A percentile compares a stretch with the other conserved stretches of the same genome.
These are phyloP conservation scores for Malus hybrid DNA, from an alignment of 331 rosid genomes.

Conservation along the genomic window DNA sequence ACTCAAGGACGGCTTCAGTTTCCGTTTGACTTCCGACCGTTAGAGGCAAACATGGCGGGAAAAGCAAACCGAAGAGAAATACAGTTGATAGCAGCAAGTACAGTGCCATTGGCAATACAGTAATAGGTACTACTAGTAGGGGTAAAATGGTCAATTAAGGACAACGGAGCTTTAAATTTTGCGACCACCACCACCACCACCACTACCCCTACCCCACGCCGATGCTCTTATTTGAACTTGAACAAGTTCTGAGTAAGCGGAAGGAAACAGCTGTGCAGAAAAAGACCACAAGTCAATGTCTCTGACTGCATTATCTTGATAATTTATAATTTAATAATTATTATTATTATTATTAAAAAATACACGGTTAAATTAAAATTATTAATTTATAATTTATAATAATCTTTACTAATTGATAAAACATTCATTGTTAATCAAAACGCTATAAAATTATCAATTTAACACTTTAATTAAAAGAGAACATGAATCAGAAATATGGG, in stretches of 20 bases:
- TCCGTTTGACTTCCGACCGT: slow-evolving; percentile 36
- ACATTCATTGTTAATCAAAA: neutral
- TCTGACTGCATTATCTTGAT: neutral
- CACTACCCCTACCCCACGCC: slow-evolving; percentile 1
- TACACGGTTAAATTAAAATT: too few relatives aligned
- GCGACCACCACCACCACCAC: neutral
- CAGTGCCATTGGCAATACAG: neutral
- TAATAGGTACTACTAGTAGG: neutral
- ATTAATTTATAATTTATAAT: neutral
- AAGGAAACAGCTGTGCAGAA: slow-evolving; percentile 23
- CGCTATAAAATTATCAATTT: neutral
- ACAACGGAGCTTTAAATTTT: neutral
- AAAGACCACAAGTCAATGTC: slow-evolving; percentile 17
- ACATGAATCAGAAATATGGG: too few relatives aligned
- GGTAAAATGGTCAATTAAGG: slow-evolving; percentile 30
- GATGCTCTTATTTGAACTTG: neutral
- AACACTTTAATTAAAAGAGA: too few relatives aligned
- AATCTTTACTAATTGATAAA: neutral
- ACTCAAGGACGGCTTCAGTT: slow-evolving; percentile 52
- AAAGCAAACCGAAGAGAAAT: slow-evolving; percentile 14
- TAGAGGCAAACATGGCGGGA: slow-evolving; percentile 43
- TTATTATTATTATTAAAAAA: too few relatives aligned
- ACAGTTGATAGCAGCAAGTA: neutral
- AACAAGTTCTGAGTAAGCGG: neutral
- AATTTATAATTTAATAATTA: too few relatives aligned